Base-by-base conservation (phyloP, 495 filamentous ascomycete genomes). In the Penicillium psychrofluorescens region DNA sequence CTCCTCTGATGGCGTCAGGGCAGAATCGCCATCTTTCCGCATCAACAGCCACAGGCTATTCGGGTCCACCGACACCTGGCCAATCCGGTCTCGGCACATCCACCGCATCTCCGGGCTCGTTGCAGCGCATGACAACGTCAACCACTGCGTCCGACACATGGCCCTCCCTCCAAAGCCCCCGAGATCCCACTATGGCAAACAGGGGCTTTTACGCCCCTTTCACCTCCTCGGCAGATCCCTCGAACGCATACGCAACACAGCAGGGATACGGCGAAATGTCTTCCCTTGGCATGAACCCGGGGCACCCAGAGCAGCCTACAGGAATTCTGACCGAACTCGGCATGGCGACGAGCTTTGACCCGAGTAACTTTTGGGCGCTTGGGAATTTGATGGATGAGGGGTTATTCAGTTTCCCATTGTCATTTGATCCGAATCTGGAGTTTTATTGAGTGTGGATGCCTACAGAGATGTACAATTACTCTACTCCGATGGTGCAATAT, bases 341-440 rank as follows among this genome's bases (percentile, higher is more conserved):
- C 0, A 48, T 59, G 16, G 56, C 59, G 35, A 44, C 61, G 0
- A 48, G 38, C 1, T 58, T 63, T 29, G 53, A 60, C 14, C 45
- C 64, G 16, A 53, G 63, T 37, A 54, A 61, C 30, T 39, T 70
- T 29, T 56, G 61, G 13, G 51, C 53, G n/a, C 32, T 72, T 43
- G 63, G 54, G 3, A 64, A 44, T 40, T 61, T 70, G 53, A 40
- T 70, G 38, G 68, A 66, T 7, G 64, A 67, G 36, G 61, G 61
- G 9, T 36, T 70, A 11, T 62, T 66, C 29, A 55, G 56, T 9
- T 53, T 70, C 27, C 63, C 66, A 13, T 48, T 64, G 30, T 33
- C 54, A n/a, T 50, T 60, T 34, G 60, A 64, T 29, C 49, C 45
- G 29, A 53, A 45, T 32, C 53, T 58, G 6, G 46, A 50, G 38